phyloP scores from a whole-genome alignment of 2,329 filamentous ascomycete species.

The Exophiala xenobiotica region DNA sequence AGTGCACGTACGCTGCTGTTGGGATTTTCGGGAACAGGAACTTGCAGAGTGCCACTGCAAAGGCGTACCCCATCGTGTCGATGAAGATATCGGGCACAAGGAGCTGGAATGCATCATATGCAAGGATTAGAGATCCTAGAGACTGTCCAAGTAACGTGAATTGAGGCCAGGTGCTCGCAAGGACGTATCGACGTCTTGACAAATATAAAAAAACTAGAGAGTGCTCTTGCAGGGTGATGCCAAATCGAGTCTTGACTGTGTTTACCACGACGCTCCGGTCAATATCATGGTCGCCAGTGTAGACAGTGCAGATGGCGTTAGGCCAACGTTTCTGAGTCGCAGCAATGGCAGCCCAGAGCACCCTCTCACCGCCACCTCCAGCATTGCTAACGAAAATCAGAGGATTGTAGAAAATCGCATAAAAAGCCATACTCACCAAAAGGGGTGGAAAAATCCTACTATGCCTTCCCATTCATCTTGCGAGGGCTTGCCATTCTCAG shows the following conservation, averaged over 20 bases:
- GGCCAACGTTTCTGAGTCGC: constrained; percentile 89
- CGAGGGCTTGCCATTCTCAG: constrained; percentile 42
- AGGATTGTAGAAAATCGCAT: constrained; percentile 2
- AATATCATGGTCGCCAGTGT: constrained; percentile 91
- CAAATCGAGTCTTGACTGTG: constrained; percentile 81
- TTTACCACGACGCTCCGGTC: constrained; percentile 75
- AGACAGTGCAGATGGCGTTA: constrained; percentile 83
- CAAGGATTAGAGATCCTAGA: constrained; percentile 79
- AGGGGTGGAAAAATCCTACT: constrained; percentile 96
- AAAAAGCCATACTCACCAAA: constrained; percentile 66
- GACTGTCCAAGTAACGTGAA: constrained; percentile 96
- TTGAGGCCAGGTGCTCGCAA: constrained; percentile 81
- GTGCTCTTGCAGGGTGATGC: constrained; percentile 81
- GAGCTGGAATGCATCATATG: constrained; percentile 89
- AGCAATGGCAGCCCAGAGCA: constrained; percentile 92
- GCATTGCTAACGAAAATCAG: constrained; percentile 66
- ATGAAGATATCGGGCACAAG: constrained; percentile 91
- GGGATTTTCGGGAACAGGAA: constrained; percentile 77
- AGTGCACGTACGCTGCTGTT: constrained; percentile 93
- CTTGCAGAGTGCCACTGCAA: constrained; percentile 78
- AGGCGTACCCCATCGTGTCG: constrained; percentile 98
- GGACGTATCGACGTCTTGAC: constrained; percentile 79
- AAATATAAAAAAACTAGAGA: constrained; percentile 88
- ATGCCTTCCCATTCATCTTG: constrained; percentile 74
- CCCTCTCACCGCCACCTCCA: constrained; percentile 90